Evolutionary conservation across 345 rosid genomes (phyloP).

Genomic region (Microcos paniculata): DNA sequence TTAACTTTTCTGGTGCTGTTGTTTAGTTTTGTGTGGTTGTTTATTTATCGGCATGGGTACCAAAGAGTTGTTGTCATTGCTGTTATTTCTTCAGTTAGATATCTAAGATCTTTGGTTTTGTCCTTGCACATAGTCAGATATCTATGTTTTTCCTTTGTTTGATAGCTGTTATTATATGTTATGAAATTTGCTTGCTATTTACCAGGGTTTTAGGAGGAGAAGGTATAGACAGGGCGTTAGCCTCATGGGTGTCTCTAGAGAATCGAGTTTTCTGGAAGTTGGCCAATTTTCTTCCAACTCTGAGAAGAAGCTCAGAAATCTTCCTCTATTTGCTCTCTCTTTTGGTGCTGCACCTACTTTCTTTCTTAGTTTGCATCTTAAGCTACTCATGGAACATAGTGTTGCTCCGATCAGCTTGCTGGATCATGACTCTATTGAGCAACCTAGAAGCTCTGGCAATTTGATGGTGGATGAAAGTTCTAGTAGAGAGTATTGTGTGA

Average conservation of each 20-base stretch:
- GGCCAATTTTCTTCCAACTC: constrained; percentile 26
- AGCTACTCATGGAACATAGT: constrained; percentile 59
- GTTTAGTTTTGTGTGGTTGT: background rate
- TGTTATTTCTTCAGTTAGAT: background rate
- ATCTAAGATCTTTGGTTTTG: background rate
- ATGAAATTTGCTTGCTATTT: constrained; percentile 16
- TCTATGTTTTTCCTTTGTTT: background rate
- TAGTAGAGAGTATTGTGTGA: constrained; percentile 28
- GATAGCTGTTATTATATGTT: constrained; percentile 11
- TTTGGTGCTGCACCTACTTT: constrained; percentile 58
- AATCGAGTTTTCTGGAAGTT: constrained; percentile 25
- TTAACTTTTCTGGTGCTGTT: background rate
- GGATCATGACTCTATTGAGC: constrained; percentile 40
- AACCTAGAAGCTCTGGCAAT: constrained; percentile 31
- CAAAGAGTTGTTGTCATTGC: background rate
- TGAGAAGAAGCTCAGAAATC: constrained; percentile 31
- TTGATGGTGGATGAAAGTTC: constrained; percentile 33
- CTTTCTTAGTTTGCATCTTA: constrained; percentile 60
- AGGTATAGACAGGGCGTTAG: constrained; percentile 36
- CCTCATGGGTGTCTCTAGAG: constrained; percentile 34
- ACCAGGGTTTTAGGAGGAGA: constrained; percentile 53
- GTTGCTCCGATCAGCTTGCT: constrained; percentile 24
- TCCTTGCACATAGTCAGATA: background rate
- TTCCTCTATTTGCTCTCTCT: constrained; percentile 51
- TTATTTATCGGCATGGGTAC: background rate